Base-by-base conservation (phyloP, 2,329 filamentous ascomycete genomes). In the Sclerotinia sclerotiorum region DNA sequence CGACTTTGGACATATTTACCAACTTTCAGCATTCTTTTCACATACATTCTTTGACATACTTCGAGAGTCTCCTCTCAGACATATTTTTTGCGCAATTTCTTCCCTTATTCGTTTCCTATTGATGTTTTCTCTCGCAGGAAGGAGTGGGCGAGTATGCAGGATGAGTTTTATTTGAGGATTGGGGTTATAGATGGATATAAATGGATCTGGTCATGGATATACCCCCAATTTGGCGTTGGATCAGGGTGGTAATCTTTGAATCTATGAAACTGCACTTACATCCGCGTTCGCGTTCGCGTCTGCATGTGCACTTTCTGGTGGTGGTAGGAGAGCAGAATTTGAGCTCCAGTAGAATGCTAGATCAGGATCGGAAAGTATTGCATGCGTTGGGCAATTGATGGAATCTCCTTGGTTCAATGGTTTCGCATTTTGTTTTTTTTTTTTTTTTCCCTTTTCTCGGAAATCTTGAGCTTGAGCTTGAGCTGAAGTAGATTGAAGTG, bases 181-280 rank as follows among this genome's bases (percentile, higher is more conserved):
- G 51, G n/a, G 21, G 19, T 29, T n/a, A 44, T 57, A 51, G 35
- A 46, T 63, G 48, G 56, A 62, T 67, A 62, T 51, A 62, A 32
- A 62, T 39, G 60, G n/a, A 51, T 62, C 60, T 62, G 46, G n/a
- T 48, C 29, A 19, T 63, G 10, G 56, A 63, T 63, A 63, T 57
- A 57, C 35, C n/a, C 48, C 35, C n/a, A 17, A 55, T 65, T 11
- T 65, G 35, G 60, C 46, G 60, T 62, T 62, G 29, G 32, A 2
- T 51, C 8, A 5, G 58, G 44, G 58, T 19, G 44, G 58, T 35
- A 32, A 48, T 32, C 29, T 49, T 48, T 19, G 4, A 61, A 61
- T 62, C 21, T 49, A 32, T 62, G 21, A n/a, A 35, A 17, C 55
- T 57, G 13, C 21, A 11, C 39, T 19, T n/a, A n/a, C 29, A 11